Percentiles rank a stretch among this genome's conserved stretches.
Evolutionary conservation across 352 stramenopile genomes (phyloP).

Genomic region (Pythium biforme): DNA sequence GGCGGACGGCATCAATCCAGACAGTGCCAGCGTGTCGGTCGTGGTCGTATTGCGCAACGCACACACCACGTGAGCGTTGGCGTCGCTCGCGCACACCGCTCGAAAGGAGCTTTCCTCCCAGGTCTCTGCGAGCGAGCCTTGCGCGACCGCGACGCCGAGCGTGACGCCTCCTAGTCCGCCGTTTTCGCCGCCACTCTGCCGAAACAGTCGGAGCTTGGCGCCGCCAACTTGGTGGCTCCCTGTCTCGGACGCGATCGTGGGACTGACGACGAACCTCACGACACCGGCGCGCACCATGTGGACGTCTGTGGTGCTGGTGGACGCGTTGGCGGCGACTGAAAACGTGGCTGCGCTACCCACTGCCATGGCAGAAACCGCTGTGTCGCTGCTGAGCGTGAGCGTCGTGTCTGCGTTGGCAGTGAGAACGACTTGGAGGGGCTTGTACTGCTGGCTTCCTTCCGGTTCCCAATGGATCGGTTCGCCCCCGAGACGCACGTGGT

Average conservation of each 20-base stretch:
- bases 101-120: conserved; percentile 44
- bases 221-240: conserved; percentile 55
- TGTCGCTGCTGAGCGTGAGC: conserved; percentile 34
- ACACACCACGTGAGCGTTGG: conserved; percentile 18
- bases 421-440: conserved; percentile 39
- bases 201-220: conserved; percentile 52
- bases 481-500: conserved; percentile 40
- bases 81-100: conserved; percentile 27
- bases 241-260: conserved; percentile 31
- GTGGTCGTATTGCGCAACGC: neutral
- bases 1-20: conserved; percentile 36
- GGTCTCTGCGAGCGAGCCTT: conserved; percentile 13
- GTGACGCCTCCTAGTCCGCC: conserved; percentile 50
- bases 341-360: conserved; percentile 30
- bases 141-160: conserved; percentile 41
- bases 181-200: conserved; percentile 61
- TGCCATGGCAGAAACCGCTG: neutral
- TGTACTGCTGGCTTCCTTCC: conserved; percentile 26
- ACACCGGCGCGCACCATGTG: conserved; percentile 35
- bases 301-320: conserved; percentile 32
- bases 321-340: conserved; percentile 44
- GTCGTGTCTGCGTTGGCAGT: conserved; percentile 43
- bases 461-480: conserved; percentile 74
- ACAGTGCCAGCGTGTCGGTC: conserved; percentile 1
- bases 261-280: conserved; percentile 41